Base-by-base conservation (phyloP, 164 flowering plant species). In the Chloranthus sessilifolius region DNA sequence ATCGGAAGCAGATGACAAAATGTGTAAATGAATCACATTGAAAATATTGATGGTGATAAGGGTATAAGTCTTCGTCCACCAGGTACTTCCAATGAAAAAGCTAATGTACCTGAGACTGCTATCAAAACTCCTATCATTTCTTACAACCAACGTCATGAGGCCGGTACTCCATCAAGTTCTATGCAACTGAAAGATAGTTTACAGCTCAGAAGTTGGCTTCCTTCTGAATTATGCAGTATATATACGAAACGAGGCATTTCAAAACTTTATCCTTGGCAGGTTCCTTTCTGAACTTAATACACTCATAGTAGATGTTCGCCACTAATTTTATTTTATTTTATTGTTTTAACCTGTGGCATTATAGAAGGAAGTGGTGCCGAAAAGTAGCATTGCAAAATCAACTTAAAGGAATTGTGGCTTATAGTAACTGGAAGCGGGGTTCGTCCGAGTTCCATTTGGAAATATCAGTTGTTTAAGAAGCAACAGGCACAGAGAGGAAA, bases 201-300 rank as follows among this genome's bases (percentile, higher is more conserved):
- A 56, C 75, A 78, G 55, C 68, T 92, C 14, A 68, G 63, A 55
- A 72, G 55, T 40, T 92, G 98, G 95, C 88, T 92, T 70, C 96
- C 96, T 50, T 48, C 83, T 50, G 85, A 86, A 62, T 57, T 92
- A 40, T 85, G 95, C 74, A 70, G 53, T 60, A 56, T 79, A 21
- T 92, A 88, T 63, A 66, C 46, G 61, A 83, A 70, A 65, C 79
- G 26, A 57, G 95, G 96, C 69, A 83, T 92, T 43, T 69, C 80
- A 34, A 74, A 80, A 65, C 61, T 92, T 29, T 88, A 88, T 64
- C 80, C 82, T 33, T 92, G 98, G 96, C 96, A 92, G 96, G 98
- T 90, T 21, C 12, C 42, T 33, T 66, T 43, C 3, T 50, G 25
- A 31, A 31, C 31, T 20, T 30, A 33, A n/a, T n/a, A n/a, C n/a